Evolutionary conservation across 179 eudicot genomes (phyloP), one percentile per base, ranked within the genome.

Genomic region (Drosera spatulata): DNA sequence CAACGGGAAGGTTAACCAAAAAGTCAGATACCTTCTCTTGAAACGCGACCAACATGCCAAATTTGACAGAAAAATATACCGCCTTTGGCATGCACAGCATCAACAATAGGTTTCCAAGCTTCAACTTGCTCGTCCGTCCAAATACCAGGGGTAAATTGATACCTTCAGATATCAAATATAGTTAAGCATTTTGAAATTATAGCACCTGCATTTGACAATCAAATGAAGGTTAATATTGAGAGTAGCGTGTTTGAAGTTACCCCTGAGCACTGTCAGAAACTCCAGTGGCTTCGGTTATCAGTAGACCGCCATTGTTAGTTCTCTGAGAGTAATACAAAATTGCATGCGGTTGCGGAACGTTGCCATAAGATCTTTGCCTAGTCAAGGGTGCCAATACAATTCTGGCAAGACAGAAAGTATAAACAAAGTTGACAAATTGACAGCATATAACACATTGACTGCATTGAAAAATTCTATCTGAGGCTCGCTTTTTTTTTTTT

Each of bases 231-330:
- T 37, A 42, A 1, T 47, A 37, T 4, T 4, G 6, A 22, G 11
- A 6, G 13, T 39, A 22, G 40, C 6, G 10, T 5, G 13, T 40
- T 9, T 3, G 12, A 40, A 55, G 14, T 22, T 44, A 77, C 78
- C 81, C 78, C 64, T 64, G 75, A 70, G 81, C 75, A n/a, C 77
- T 77, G 11, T 73, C 77, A 61, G 81, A 77, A 14, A 77, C 62
- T 4, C 72, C 80, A 0, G 77, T 66, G 14, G 80, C 80, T 64
- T 77, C 77, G 43, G 70, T 13, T 43, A 77, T 73, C 47, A 73
- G 81, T 37, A 77, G 64, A 46, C 75, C 81, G 39, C 78, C 81
- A 42, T 70, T 61, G 3, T 75, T 55, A 60, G 81, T 59, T 44
- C 81, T 59, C 56, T 77, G 81, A 14, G 77, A 69, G 63, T 77